phyloP scores from a whole-genome alignment of 2,329 filamentous ascomycete genomes.

The Colletotrichum lupini region DNA sequence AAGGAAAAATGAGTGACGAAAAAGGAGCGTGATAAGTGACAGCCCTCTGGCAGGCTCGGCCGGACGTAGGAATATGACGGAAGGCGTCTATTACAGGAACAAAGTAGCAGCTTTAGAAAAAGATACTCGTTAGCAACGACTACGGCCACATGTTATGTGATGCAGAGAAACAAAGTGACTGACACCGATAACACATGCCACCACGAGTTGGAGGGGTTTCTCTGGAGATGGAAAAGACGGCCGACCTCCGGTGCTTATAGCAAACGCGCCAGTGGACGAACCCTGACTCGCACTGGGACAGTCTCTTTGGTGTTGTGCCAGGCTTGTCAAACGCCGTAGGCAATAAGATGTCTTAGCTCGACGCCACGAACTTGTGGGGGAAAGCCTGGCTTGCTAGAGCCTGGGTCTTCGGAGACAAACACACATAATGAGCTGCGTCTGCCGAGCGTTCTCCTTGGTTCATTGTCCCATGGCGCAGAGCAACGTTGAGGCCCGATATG shows the following conservation, averaged over 20 bases:
- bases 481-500: neutral
- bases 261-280: slow-evolving; percentile 7
- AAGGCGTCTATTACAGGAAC: neutral
- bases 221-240: slow-evolving; percentile 30
- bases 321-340: slow-evolving; percentile 35
- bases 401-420: slow-evolving; percentile 14
- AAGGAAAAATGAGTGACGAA: slow-evolving; percentile 11
- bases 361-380: slow-evolving; percentile 33
- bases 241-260: slow-evolving; percentile 25
- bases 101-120: neutral
- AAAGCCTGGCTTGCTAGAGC: neutral
- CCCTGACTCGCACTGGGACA: slow-evolving; percentile 24
- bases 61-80: neutral
- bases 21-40: slow-evolving; percentile 9
- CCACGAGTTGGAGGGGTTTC: slow-evolving; percentile 13
- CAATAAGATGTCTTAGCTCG: slow-evolving; percentile 31
- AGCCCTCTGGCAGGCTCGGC: slow-evolving; percentile 5
- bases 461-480: neutral
- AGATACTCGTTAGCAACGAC: neutral
- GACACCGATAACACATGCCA: slow-evolving; percentile 17
- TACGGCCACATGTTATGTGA: slow-evolving; percentile 16
- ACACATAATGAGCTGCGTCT: neutral
- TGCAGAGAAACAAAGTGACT: slow-evolving; percentile 14
- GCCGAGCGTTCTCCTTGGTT: neutral
- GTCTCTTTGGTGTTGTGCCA: slow-evolving; percentile 28